phyloP scores from a whole-genome alignment of 2,329 filamentous ascomycete genomes.

The Aspergillus puulaauensis region DNA sequence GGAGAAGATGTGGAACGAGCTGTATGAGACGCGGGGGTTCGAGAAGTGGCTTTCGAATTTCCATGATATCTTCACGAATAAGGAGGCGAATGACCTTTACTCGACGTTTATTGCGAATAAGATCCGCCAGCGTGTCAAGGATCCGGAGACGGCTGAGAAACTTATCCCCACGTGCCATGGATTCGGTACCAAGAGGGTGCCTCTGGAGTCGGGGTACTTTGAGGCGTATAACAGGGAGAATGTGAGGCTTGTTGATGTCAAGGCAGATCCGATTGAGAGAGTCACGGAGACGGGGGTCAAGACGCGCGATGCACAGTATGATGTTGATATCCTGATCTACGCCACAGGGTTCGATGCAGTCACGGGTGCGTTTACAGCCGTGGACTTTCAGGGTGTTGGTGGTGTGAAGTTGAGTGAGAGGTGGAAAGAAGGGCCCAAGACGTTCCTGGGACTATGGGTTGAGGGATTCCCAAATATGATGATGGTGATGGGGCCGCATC shows the following conservation, averaged over 20 bases:
- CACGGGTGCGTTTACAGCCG: slow-evolving; percentile 29
- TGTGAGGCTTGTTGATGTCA: slow-evolving; percentile 49
- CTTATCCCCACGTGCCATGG: slow-evolving; percentile 55
- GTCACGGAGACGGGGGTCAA: slow-evolving; percentile 43
- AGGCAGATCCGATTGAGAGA: slow-evolving; percentile 42
- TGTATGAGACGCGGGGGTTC: slow-evolving; percentile 57
- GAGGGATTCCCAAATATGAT: slow-evolving; percentile 52
- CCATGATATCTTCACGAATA: slow-evolving; percentile 50
- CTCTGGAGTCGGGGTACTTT: slow-evolving; percentile 51
- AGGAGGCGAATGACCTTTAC: slow-evolving; percentile 52
- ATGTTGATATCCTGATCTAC: slow-evolving; percentile 8
- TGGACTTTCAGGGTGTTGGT: slow-evolving; percentile 39
- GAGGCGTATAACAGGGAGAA: slow-evolving; percentile 49
- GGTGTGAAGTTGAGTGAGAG: slow-evolving; percentile 31
- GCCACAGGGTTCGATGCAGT: slow-evolving; percentile 10
- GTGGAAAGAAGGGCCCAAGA: slow-evolving; percentile 37
- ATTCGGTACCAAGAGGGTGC: slow-evolving; percentile 55
- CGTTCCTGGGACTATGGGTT: slow-evolving; percentile 45
- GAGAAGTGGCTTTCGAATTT: slow-evolving; percentile 56
- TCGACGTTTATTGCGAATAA: slow-evolving; percentile 59
- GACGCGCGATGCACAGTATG: slow-evolving; percentile 26
- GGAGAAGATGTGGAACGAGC: slow-evolving; percentile 49
- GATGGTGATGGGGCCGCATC: slow-evolving; percentile 56
- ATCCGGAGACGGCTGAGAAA: slow-evolving; percentile 51
- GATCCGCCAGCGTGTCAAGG: slow-evolving; percentile 50